Conservation (phyloP, 2,329 filamentous ascomycete species). For the Coniochaeta sp. region DNA sequence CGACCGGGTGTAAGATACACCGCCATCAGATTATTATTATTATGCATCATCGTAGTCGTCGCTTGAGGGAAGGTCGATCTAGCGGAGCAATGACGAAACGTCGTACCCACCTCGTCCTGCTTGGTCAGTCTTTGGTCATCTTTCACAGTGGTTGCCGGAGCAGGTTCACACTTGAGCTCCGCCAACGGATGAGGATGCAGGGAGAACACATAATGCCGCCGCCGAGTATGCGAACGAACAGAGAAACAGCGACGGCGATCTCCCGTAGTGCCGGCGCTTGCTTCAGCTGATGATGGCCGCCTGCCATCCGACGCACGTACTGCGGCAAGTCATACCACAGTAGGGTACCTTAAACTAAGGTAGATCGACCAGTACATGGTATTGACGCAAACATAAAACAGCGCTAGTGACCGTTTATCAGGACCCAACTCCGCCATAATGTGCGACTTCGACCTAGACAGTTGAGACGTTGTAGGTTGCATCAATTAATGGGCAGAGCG, state of each 20-base stretch:
- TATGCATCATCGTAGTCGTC: too few relatives aligned
- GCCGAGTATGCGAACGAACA: background rate
- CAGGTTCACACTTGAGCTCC: background rate
- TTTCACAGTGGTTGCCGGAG: background rate
- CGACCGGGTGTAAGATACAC: background rate
- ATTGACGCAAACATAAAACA: background rate
- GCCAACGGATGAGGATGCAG: background rate
- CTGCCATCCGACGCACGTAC: background rate
- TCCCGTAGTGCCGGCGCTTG: background rate
- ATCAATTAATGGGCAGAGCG: background rate
- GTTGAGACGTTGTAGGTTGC: background rate
- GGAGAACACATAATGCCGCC: background rate
- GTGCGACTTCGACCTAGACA: background rate
- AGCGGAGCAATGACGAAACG: background rate
- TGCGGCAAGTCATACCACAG: background rate
- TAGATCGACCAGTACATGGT: background rate
- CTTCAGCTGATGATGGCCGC: background rate
- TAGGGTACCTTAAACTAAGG: too few relatives aligned
- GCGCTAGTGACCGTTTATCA: background rate
- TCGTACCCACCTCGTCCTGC: background rate
- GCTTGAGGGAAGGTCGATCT: background rate
- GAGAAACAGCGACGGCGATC: background rate
- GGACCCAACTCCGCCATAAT: background rate
- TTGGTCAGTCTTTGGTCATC: background rate
- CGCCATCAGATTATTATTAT: background rate